Conservation (phyloP, 2,329 filamentous ascomycete genomes). For the Neoascochyta sp. region DNA sequence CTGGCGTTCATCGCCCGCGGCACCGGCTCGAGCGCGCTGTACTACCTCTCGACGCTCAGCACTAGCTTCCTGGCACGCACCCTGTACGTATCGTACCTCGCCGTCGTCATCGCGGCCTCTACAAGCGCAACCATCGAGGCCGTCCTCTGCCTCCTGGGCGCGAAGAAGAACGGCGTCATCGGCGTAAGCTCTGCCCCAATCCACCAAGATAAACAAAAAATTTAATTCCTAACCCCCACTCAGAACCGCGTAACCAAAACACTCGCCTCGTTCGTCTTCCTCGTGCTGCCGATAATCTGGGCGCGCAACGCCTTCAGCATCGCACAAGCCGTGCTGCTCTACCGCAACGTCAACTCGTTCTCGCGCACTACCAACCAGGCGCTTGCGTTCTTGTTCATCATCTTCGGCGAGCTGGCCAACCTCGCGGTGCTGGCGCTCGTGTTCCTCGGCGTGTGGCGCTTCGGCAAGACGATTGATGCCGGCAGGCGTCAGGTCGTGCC, state of each 20-base stretch:
- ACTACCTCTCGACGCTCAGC: slow-evolving; percentile 8
- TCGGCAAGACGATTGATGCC: no score
- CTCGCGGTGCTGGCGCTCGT: slow-evolving; percentile 11
- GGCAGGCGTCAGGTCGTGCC: no score
- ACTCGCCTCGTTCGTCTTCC: slow-evolving; percentile 11
- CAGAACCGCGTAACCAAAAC: no score
- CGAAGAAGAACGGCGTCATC: slow-evolving; percentile 11
- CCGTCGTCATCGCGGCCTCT: slow-evolving; percentile 8
- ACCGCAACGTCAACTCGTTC: slow-evolving; percentile 10
- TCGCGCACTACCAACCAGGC: slow-evolving; percentile 17
- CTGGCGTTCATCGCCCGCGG: slow-evolving; percentile 8
- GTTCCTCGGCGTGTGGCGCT: slow-evolving; percentile 11
- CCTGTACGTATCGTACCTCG: slow-evolving; percentile 10
- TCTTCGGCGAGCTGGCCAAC: slow-evolving; percentile 14
- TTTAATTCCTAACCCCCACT: no score
- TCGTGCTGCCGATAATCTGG: slow-evolving; percentile 13
- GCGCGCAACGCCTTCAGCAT: slow-evolving; percentile 16
- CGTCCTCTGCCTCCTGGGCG: slow-evolving; percentile 9
- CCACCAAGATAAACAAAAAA: no score
- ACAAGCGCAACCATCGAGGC: slow-evolving; percentile 13
- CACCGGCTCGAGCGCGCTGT: slow-evolving; percentile 4
- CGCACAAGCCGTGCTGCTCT: slow-evolving; percentile 13
- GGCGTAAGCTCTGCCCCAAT: slow-evolving; percentile 6
- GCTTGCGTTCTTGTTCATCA: slow-evolving; percentile 19
- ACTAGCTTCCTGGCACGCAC: slow-evolving; percentile 7